These are phyloP conservation scores for Beauveria sp. DNA, from an alignment of 2,329 filamentous ascomycete species.

Conservation along the genomic window DNA sequence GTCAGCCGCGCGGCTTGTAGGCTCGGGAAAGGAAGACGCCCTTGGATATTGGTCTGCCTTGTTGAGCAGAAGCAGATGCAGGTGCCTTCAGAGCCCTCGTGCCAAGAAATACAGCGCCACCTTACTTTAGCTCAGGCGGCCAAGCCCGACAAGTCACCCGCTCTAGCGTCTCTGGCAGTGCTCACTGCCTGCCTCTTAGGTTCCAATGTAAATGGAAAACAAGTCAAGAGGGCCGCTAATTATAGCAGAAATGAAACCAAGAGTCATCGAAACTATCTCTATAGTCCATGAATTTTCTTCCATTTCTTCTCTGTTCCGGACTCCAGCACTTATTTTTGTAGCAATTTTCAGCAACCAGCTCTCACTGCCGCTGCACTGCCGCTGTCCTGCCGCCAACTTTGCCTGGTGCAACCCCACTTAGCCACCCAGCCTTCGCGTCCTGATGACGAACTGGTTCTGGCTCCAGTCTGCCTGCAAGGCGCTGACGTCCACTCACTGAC, in stretches of 20 bases:
- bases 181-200: not conserved
- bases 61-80: not conserved
- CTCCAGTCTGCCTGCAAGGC: conserved; percentile 5
- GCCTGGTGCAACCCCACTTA: conserved; percentile 3
- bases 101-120: too few species aligned
- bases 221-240: not conserved
- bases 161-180: not conserved
- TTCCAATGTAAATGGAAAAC: not conserved
- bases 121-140: too few species aligned
- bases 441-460: conserved; percentile 12
- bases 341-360: not conserved
- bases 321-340: too few species aligned
- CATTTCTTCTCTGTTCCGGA: not conserved
- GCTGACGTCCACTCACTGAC: conserved; percentile 8
- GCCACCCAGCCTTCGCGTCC: conserved; percentile 9
- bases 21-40: not conserved
- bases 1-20: conserved; percentile 1
- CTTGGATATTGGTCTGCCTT: not conserved
- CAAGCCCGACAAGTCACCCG: too few species aligned
- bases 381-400: not conserved
- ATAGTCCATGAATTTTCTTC: too few species aligned
- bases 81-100: not conserved
- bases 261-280: not conserved
- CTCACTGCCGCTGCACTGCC: not conserved
- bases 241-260: not conserved